Evolutionary conservation across 257 asterid genomes (phyloP).

Genomic region (Fraxinus anomala): DNA sequence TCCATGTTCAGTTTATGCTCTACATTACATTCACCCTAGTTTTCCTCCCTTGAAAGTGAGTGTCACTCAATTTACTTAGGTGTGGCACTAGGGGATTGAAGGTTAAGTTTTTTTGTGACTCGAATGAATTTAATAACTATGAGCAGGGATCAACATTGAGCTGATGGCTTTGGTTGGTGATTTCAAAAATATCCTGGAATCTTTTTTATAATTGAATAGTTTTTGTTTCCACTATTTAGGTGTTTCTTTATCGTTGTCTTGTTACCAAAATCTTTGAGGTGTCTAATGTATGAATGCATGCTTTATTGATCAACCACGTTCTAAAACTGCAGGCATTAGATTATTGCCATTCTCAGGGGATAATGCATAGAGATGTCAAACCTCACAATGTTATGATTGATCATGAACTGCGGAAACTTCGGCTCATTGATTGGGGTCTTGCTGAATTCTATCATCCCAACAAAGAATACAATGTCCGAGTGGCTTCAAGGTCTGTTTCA

Average conservation of each 20-base stretch:
- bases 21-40: not conserved
- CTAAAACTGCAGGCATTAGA: conserved; percentile 43
- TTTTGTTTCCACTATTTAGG: not conserved
- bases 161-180: not conserved
- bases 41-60: not conserved
- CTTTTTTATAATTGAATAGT: not conserved
- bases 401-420: conserved; percentile 54
- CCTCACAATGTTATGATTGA: conserved; percentile 55
- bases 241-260: not conserved
- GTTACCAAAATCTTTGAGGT: not conserved
- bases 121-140: not conserved
- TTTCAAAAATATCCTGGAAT: not conserved
- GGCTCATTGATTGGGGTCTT: conserved; percentile 61
- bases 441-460: conserved; percentile 59
- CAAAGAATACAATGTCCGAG: conserved; percentile 56
- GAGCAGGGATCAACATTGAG: not conserved
- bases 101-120: not conserved
- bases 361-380: conserved; percentile 56
- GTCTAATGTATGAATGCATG: not conserved
- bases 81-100: not conserved
- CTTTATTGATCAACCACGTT: not conserved
- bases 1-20: not conserved
- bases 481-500: conserved; percentile 47
- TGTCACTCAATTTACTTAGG: not conserved
- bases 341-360: conserved; percentile 56